Base-by-base conservation (phyloP, 441 rosid species). In the Brassica balearica region DNA sequence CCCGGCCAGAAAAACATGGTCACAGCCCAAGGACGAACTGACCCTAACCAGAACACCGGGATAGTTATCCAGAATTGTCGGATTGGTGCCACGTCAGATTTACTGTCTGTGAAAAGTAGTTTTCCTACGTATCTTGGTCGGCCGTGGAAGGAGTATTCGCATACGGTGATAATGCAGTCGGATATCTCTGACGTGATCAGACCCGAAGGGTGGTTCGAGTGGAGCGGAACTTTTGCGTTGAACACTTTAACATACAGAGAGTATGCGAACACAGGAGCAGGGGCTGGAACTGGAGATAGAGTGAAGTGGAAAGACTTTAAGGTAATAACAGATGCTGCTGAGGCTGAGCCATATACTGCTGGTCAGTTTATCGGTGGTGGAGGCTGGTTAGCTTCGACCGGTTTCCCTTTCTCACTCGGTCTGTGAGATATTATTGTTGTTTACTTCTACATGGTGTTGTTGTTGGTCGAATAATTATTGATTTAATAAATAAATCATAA, bases 91-190 rank as follows among this genome's bases (percentile, higher is more conserved):
- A 90, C 96, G 55, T 80, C 88, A 3, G 97, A 93, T 66, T 81
- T 93, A 17, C 71, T 5, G 53, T 7, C 87, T 0, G 91, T 85
- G n/a, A 75, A 74, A 55, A 60, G 83, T 32, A 85, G 83, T 43
- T 87, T 91, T 75, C 87, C 89, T 1, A 85, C 97, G 1, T 91
- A 88, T 65, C 85, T 93, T 0, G 98, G 98, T 1, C 75, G 98
- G 22, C 96, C 98, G 4, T 93, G 98, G 98, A 93, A 93, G 75
- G 82, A 53, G 19, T 88, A 91, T 70, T 90, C 98, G n/a, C 85
- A 94, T 72, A 91, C 96, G 2, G 92, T 93, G 5, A 41, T 91
- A 1, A 90, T 93, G 91, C 91, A 93, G 38, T 69, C 88, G 0
- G 8, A 60, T 0, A 88, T 93, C 6, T 87, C 80, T 38, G 83